Evolutionary conservation across 805 yeast genomes (phyloP).

Genomic region (Monosporozyma unispora): DNA sequence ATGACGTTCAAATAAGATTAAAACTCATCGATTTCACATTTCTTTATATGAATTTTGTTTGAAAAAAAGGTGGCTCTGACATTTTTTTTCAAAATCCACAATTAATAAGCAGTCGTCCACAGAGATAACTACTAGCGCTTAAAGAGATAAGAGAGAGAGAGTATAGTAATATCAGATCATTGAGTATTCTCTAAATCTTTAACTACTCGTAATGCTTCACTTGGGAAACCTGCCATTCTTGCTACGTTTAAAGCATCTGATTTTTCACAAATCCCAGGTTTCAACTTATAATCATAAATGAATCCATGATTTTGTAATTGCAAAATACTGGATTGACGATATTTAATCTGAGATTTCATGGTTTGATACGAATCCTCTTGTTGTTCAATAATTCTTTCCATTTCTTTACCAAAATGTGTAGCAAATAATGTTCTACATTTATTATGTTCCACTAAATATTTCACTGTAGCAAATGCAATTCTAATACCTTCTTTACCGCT

Average conservation of each 20-base stretch:
- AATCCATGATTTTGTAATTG: conserved; percentile 20
- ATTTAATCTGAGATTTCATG: conserved; percentile 10
- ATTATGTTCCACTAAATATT: conserved; percentile 44
- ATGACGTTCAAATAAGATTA: not conserved
- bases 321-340: conserved; percentile 20
- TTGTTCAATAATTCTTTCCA: conserved; percentile 33
- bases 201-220: conserved; percentile 47
- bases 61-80: not conserved
- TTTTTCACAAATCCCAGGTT: conserved; percentile 58
- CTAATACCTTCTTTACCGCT: conserved; percentile 79
- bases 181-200: not conserved
- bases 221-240: conserved; percentile 69
- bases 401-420: conserved; percentile 67
- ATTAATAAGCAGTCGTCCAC: conserved; percentile 1
- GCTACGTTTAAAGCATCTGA: conserved; percentile 78
- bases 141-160: not conserved
- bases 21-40: not conserved
- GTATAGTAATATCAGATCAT: not conserved
- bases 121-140: not conserved
- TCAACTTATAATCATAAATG: conserved; percentile 44
- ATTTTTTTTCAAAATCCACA: not conserved
- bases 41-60: not conserved
- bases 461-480: conserved; percentile 68
- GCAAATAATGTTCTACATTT: conserved; percentile 77
- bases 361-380: conserved; percentile 12